Conservation (phyloP, 2,329 filamentous ascomycete species). For the Hymenoscyphus fructigenus region DNA sequence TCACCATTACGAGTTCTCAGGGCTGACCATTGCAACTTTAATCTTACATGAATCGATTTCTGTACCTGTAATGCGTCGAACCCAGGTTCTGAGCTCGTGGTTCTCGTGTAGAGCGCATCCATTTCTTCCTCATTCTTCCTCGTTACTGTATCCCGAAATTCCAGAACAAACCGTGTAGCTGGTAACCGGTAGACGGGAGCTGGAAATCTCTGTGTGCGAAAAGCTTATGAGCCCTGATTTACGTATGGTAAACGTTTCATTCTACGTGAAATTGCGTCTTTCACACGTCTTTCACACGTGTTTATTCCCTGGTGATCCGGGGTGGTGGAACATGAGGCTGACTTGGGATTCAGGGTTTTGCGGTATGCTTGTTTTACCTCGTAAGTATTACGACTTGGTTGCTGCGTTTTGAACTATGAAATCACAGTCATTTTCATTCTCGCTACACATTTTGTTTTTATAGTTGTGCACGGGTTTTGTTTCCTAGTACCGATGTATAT, state of each 20-base stretch:
- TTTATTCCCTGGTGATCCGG: neutral
- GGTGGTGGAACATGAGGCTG: neutral
- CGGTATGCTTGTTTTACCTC: too few species aligned
- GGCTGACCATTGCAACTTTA: neutral
- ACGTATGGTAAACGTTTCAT: neutral
- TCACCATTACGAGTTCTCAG: neutral
- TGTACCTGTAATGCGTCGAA: neutral
- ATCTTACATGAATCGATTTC: too few species aligned
- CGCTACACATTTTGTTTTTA: too few species aligned
- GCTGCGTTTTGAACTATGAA: too few species aligned
- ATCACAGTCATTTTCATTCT: neutral
- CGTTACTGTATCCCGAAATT: neutral
- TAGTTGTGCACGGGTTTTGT: too few species aligned
- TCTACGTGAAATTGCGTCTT: neutral
- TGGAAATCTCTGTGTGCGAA: neutral
- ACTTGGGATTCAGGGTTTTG: neutral
- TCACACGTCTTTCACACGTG: constrained; percentile 1
- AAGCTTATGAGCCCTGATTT: neutral
- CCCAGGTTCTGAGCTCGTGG: neutral
- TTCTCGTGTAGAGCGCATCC: neutral
- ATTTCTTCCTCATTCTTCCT: neutral
- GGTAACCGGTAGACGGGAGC: neutral
- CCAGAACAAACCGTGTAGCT: neutral
- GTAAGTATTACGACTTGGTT: too few species aligned
- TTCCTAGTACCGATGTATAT: too few species aligned